Percentiles rank a stretch among this genome's conserved stretches.
phyloP scores from a whole-genome alignment of 148 eudicot genomes.

The Cornus florida region DNA sequence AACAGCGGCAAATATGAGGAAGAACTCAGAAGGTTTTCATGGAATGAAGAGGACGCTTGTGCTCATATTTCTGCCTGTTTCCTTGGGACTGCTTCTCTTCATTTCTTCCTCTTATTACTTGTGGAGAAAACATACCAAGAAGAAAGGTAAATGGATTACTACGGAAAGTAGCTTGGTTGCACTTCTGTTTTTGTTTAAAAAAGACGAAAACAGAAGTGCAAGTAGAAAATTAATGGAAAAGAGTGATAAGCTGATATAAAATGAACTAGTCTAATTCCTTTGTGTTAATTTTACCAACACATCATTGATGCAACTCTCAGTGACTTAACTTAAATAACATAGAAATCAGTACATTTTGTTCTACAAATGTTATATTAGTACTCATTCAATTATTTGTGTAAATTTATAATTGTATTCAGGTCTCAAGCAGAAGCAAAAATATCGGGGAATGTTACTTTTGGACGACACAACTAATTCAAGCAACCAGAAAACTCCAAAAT shows the following conservation, averaged over 20 bases:
- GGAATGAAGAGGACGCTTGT: background rate
- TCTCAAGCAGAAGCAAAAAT: background rate
- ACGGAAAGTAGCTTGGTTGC: background rate
- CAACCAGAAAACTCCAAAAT: background rate
- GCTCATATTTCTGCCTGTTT: background rate
- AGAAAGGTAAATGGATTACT: background rate
- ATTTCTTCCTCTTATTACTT: background rate
- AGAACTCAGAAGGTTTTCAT: background rate
- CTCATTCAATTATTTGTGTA: too few species aligned
- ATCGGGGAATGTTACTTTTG: background rate
- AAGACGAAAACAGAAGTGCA: background rate
- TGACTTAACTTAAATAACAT: background rate
- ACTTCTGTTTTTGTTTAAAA: background rate
- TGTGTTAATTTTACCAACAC: too few species aligned
- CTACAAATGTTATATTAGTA: background rate
- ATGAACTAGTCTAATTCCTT: too few species aligned
- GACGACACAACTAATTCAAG: background rate
- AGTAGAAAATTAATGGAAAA: too few species aligned
- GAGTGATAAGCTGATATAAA: too few species aligned
- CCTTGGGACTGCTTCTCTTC: background rate
- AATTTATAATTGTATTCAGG: background rate
- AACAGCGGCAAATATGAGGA: background rate
- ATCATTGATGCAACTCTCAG: background rate
- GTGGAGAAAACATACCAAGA: background rate
- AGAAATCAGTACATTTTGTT: too few species aligned